Conservation (phyloP, 352 stramenopile species). For the Saprolegnia diclina region DNA sequence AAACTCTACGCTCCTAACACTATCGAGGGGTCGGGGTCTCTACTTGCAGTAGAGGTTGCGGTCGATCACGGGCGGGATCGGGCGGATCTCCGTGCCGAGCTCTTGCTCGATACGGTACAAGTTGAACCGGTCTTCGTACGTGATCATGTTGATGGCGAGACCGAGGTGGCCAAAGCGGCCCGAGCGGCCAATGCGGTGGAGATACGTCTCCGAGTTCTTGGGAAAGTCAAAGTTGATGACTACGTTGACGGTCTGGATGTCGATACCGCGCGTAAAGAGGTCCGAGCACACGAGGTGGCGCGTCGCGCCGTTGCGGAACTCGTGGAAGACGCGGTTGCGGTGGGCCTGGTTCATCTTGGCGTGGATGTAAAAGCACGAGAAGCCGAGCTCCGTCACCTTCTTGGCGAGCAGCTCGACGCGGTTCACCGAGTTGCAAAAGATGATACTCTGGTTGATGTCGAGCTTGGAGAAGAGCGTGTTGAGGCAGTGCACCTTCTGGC, state of each 20-base stretch:
- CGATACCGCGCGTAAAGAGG: slow-evolving; percentile 98
- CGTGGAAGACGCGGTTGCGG: slow-evolving; percentile 99
- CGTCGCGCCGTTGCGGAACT: slow-evolving; percentile 97
- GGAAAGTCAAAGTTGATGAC: slow-evolving; percentile 99
- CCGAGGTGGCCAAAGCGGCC: slow-evolving; percentile 98
- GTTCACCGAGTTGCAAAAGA: slow-evolving; percentile 99
- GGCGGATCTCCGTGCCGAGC: slow-evolving; percentile 98
- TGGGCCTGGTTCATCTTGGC: slow-evolving; percentile 99
- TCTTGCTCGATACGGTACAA: slow-evolving; percentile 99
- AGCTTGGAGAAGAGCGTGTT: slow-evolving; percentile 99
- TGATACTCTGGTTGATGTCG: slow-evolving; percentile 99
- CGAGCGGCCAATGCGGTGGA: slow-evolving; percentile 98
- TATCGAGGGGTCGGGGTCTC: slow-evolving; percentile 2
- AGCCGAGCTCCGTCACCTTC: slow-evolving; percentile 99
- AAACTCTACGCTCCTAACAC: slow-evolving; percentile 10
- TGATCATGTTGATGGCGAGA: slow-evolving; percentile 99
- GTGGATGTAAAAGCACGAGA: slow-evolving; percentile 99
- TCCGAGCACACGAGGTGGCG: slow-evolving; percentile 98
- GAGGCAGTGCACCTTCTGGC: slow-evolving; percentile 99
- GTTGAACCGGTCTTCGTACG: slow-evolving; percentile 97
- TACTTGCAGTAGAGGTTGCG: slow-evolving; percentile 97
- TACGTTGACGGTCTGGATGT: slow-evolving; percentile 99
- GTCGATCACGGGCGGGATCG: slow-evolving; percentile 98
- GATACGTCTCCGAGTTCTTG: slow-evolving; percentile 99
- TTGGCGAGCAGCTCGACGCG: slow-evolving; percentile 98